Conservation (phyloP, 2,329 filamentous ascomycete species). For the Sclerotinia sclerotiorum region DNA sequence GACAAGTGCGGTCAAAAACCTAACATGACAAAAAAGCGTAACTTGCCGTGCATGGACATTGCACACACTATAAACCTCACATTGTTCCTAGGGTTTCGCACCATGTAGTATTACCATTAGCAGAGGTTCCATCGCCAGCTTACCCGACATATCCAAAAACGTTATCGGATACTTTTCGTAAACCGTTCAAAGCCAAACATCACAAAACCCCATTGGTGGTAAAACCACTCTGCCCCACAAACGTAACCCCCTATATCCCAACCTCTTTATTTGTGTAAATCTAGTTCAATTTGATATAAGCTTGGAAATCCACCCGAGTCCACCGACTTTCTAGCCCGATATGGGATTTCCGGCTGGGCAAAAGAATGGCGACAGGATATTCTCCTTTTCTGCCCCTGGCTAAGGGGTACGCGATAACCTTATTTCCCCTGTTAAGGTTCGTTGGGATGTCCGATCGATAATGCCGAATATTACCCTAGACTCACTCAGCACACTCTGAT, state of each 20-base stretch:
- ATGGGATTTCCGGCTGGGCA: not conserved
- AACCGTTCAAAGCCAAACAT: not conserved
- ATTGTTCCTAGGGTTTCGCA: not conserved
- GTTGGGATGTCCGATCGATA: not conserved
- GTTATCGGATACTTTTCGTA: not conserved
- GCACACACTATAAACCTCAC: not conserved
- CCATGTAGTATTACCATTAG: not conserved
- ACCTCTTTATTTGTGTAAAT: not conserved
- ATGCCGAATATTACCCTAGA: not conserved
- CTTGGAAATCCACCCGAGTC: too few relatives aligned
- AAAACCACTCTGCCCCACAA: conserved; percentile 1
- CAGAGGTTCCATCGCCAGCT: not conserved
- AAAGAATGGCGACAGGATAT: not conserved
- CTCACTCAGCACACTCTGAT: too few relatives aligned
- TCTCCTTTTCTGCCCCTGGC: not conserved
- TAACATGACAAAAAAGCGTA: not conserved
- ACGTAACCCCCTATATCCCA: not conserved
- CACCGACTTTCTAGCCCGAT: not conserved
- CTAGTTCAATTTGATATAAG: too few relatives aligned
- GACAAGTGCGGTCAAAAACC: not conserved
- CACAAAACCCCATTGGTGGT: not conserved
- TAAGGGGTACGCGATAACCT: not conserved
- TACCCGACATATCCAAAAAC: not conserved
- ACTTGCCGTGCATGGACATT: not conserved
- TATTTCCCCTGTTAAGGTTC: not conserved